phyloP scores from a whole-genome alignment of 371 early-diverging fungal species.

The Mucor saturninus region DNA sequence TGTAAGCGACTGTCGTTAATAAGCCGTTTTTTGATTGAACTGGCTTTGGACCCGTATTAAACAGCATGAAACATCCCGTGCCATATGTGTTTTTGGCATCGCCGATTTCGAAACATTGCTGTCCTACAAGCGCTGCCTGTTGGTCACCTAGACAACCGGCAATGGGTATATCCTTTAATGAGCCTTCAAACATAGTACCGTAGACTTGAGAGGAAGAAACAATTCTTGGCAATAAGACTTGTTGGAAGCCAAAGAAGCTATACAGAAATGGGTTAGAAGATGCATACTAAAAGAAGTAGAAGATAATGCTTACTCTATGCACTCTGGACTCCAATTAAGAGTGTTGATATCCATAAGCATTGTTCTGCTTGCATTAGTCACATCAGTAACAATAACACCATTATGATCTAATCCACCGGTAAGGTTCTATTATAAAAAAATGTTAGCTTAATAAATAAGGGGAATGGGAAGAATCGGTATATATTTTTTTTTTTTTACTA shows the following conservation, averaged over 20 bases:
- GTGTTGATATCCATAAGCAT: slow-evolving; percentile 91
- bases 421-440: slow-evolving; percentile 54
- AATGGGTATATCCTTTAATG: slow-evolving; percentile 73
- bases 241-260: slow-evolving; percentile 45
- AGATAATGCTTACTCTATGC: slow-evolving; percentile 56
- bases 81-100: slow-evolving; percentile 95
- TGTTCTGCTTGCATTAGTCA: slow-evolving; percentile 94
- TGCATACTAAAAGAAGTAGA: too few relatives aligned
- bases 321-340: slow-evolving; percentile 82
- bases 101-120: slow-evolving; percentile 76
- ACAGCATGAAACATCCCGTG: slow-evolving; percentile 96
- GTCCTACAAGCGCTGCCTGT: slow-evolving; percentile 96
- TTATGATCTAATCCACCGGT: slow-evolving; percentile 60
- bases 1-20: slow-evolving; percentile 91
- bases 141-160: slow-evolving; percentile 94
- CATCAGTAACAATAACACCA: slow-evolving; percentile 87
- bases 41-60: slow-evolving; percentile 87
- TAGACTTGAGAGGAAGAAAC: slow-evolving; percentile 83
- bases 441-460: slow-evolving; percentile 9
- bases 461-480: slow-evolving; percentile 10
- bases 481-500: not conserved
- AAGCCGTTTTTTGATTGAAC: slow-evolving; percentile 86
- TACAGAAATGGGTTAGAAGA: not conserved
- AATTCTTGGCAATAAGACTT: slow-evolving; percentile 74
- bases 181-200: slow-evolving; percentile 65